Conservation (phyloP, 2,329 filamentous ascomycete genomes). For the Verticillium zaregamsianum region DNA sequence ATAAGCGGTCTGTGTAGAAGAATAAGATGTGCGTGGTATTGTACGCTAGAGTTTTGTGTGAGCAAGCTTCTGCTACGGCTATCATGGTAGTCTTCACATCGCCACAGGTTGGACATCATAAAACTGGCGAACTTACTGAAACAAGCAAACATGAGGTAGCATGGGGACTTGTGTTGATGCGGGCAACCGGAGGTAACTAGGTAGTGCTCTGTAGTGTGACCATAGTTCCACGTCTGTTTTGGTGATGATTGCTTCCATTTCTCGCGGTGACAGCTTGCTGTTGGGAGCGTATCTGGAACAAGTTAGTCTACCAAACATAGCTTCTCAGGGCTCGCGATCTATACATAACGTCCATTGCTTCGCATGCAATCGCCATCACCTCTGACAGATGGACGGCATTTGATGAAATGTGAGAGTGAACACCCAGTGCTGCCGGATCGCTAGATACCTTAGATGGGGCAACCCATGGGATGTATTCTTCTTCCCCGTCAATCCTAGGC, state of each 20-base stretch:
- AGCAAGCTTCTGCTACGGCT: not conserved
- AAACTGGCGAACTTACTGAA: constrained; percentile 13
- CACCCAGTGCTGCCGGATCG: not conserved
- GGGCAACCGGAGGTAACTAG: constrained; percentile 12
- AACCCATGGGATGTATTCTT: constrained; percentile 14
- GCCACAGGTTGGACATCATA: not conserved
- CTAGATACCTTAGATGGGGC: not conserved
- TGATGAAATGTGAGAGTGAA: constrained; percentile 10
- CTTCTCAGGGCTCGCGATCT: too few relatives aligned
- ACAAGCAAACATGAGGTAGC: constrained; percentile 17
- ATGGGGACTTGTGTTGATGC: constrained; percentile 8
- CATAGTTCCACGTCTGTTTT: constrained; percentile 13
- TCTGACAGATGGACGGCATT: constrained; percentile 13
- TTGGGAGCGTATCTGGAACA: constrained; percentile 3
- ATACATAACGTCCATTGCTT: constrained; percentile 15
- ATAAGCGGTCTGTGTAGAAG: constrained; percentile 17
- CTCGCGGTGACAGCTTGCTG: constrained; percentile 2
- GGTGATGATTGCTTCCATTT: constrained; percentile 11
- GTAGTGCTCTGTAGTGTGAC: constrained; percentile 12
- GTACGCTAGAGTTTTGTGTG: constrained; percentile 10
- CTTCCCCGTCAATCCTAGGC: constrained; percentile 7
- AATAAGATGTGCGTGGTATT: constrained; percentile 16
- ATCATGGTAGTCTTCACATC: not conserved
- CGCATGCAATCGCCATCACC: constrained; percentile 12
- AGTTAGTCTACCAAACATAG: not conserved